Conservation (phyloP, 148 eudicot genomes). For the Salicornia ramosissima region DNA sequence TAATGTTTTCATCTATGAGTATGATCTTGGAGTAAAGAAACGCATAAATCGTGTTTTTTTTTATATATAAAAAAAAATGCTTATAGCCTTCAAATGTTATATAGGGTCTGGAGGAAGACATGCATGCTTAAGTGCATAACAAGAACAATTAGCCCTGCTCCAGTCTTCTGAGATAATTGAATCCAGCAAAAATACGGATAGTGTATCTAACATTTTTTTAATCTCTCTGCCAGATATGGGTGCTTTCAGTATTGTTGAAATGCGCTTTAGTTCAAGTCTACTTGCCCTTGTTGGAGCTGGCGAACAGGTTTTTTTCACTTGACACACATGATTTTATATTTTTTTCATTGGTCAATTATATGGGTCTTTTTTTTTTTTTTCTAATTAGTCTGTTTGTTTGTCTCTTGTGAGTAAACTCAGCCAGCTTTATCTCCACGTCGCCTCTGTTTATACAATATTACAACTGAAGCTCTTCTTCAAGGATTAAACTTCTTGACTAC, state of each 20-base stretch:
- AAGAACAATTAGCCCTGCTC: neutral
- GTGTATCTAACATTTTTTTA: slow-evolving; percentile 3
- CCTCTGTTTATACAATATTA: slow-evolving; percentile 75
- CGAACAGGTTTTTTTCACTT: slow-evolving; percentile 61
- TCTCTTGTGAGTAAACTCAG: slow-evolving; percentile 39
- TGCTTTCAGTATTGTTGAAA: slow-evolving; percentile 80
- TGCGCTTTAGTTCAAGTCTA: slow-evolving; percentile 82
- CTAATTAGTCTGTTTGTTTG: slow-evolving; percentile 20
- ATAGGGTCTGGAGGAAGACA: too few relatives aligned
- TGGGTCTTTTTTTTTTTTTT: slow-evolving; percentile 5
- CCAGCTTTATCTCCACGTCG: slow-evolving; percentile 90
- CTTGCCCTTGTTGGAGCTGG: slow-evolving; percentile 99
- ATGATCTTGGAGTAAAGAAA: neutral
- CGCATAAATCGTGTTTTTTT: too few relatives aligned
- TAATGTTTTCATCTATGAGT: neutral
- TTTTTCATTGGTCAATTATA: slow-evolving; percentile 12
- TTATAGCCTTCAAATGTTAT: neutral
- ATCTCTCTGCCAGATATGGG: slow-evolving; percentile 55
- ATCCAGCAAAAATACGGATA: neutral
- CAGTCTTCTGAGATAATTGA: neutral
- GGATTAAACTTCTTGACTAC: slow-evolving; percentile 89
- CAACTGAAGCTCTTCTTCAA: slow-evolving; percentile 56
- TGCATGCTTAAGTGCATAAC: neutral
- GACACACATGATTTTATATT: slow-evolving; percentile 11
- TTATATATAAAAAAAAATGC: neutral